Conservation (phyloP, 352 stramenopile species). For the Globisporangium uncinulatum region DNA sequence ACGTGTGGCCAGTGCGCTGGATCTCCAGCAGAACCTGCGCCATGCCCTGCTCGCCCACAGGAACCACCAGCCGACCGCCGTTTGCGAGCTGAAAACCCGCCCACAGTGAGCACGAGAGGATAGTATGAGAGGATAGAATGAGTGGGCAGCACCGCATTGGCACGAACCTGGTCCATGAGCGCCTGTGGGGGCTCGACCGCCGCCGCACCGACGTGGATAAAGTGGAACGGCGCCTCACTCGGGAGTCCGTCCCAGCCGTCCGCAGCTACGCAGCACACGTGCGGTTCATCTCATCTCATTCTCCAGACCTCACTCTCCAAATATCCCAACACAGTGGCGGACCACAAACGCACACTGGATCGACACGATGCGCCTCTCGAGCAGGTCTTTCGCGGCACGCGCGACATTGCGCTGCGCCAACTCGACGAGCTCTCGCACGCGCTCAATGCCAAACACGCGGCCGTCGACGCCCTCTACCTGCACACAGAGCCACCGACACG, state of each 20-base stretch:
- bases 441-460: constrained; percentile 90
- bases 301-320: no score
- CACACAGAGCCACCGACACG: background rate
- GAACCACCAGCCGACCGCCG: constrained; percentile 91
- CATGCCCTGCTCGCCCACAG: constrained; percentile 70
- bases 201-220: constrained; percentile 96
- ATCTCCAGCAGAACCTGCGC: constrained; percentile 81
- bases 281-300: no score
- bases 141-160: background rate
- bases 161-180: constrained; percentile 84
- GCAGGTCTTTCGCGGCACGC: constrained; percentile 70
- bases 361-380: constrained; percentile 48
- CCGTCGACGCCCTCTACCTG: constrained; percentile 23
- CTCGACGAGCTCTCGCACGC: constrained; percentile 80
- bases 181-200: constrained; percentile 81
- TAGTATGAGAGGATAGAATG: no score
- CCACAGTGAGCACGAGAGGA: no score
- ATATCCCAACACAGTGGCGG: background rate
- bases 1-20: constrained; percentile 29
- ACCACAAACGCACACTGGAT: constrained; percentile 47
- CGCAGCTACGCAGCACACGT: constrained; percentile 19
- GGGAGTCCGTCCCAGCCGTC: constrained; percentile 92
- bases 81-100: constrained; percentile 28
- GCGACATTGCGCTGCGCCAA: constrained; percentile 82
- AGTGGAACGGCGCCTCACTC: constrained; percentile 90